These are phyloP conservation scores for Singerocomus rubriflavus DNA, from an alignment of 1,284 basidiomycete genomes.

Conservation along the genomic window DNA sequence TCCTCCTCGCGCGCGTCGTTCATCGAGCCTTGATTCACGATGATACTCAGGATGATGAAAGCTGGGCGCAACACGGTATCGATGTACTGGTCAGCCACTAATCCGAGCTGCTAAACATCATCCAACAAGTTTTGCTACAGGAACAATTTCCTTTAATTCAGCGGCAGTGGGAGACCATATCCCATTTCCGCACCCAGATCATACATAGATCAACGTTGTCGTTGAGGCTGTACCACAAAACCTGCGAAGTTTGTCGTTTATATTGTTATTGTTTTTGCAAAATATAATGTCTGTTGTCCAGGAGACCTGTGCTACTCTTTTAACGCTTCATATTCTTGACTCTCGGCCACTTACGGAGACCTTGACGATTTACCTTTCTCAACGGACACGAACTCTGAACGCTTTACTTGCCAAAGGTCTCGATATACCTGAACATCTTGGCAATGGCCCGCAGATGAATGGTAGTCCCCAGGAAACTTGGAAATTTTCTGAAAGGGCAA, in stretches of 20 bases:
- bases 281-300: slow-evolving; percentile 29
- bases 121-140: slow-evolving; percentile 35
- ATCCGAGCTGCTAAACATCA: slow-evolving; percentile 1
- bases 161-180: slow-evolving; percentile 86
- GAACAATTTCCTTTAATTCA: slow-evolving; percentile 80
- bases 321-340: slow-evolving; percentile 82
- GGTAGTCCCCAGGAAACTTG: slow-evolving; percentile 32
- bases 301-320: slow-evolving; percentile 71
- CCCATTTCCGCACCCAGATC: slow-evolving; percentile 82
- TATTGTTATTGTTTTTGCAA: neutral
- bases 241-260: slow-evolving; percentile 46
- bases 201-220: slow-evolving; percentile 77
- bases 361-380: slow-evolving; percentile 64
- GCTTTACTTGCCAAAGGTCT: slow-evolving; percentile 40
- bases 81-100: slow-evolving; percentile 52
- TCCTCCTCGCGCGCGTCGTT: slow-evolving; percentile 80
- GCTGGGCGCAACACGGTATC: slow-evolving; percentile 61
- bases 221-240: slow-evolving; percentile 53
- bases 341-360: slow-evolving; percentile 74
- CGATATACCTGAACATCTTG: slow-evolving; percentile 18
- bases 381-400: slow-evolving; percentile 67
- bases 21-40: slow-evolving; percentile 62
- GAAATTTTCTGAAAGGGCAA: slow-evolving; percentile 18
- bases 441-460: slow-evolving; percentile 25
- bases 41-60: slow-evolving; percentile 56